These are phyloP conservation scores for Amylocystis lapponica DNA, from an alignment of 768 basidiomycete genomes.

Conservation along the genomic window DNA sequence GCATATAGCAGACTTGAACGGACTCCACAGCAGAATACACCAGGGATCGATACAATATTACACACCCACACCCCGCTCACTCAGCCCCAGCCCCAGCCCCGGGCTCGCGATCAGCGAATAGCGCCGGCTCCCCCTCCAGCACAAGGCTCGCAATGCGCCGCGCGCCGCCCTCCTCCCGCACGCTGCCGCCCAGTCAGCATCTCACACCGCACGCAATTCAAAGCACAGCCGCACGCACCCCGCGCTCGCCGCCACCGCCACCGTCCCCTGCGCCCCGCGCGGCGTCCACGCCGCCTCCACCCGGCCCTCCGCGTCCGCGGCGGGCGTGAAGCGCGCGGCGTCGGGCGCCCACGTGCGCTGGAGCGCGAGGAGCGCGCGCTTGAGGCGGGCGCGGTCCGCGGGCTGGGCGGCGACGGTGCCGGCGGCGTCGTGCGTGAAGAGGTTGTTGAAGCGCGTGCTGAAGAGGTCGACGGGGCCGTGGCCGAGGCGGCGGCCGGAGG, in stretches of 20 bases:
- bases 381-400: constrained; percentile 22
- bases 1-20: no score
- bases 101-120: no score
- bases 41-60: no score
- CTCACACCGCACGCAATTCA: not conserved
- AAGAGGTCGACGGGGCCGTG: constrained; percentile 27
- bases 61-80: no score
- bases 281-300: constrained; percentile 17
- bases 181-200: constrained; percentile 1
- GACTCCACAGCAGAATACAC: no score
- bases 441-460: constrained; percentile 23
- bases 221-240: constrained; percentile 8
- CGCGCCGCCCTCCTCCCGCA: constrained; percentile 15
- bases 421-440: constrained; percentile 18
- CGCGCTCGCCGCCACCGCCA: constrained; percentile 16
- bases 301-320: constrained; percentile 3
- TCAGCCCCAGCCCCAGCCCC: no score
- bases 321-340: constrained; percentile 8
- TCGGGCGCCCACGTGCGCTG: constrained; percentile 21
- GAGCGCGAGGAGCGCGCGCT: constrained; percentile 20
- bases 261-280: constrained; percentile 5
- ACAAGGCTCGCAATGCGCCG: constrained; percentile 15
- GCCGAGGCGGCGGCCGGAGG: constrained; percentile 16
- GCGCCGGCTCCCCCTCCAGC: constrained; percentile 16
- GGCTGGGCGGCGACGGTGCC: constrained; percentile 18